A percentile compares a stretch with the other conserved stretches of the same genome.
Evolutionary conservation across 2,329 filamentous ascomycete genomes (phyloP).

Genomic region (Trichoderma breve): DNA sequence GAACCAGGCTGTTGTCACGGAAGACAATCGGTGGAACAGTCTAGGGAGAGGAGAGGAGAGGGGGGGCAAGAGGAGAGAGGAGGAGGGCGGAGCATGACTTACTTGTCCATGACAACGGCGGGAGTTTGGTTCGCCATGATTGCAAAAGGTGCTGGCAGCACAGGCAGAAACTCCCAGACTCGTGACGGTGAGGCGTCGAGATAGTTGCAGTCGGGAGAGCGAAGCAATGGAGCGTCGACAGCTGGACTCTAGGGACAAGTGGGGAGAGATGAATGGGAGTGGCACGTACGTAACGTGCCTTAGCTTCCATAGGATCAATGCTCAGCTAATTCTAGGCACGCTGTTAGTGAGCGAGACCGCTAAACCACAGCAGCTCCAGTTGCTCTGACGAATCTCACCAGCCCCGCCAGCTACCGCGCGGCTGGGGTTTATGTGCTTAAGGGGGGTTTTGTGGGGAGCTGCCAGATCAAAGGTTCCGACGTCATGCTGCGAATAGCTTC

Average conservation of each 20-base stretch:
- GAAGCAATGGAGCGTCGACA: slow-evolving; percentile 19
- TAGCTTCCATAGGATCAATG: too few relatives aligned
- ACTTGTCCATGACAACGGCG: slow-evolving; percentile 99
- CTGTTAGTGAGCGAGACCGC: slow-evolving; percentile 3
- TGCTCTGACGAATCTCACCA: slow-evolving; percentile 14
- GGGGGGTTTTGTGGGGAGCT: slow-evolving; percentile 10
- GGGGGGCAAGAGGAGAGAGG: slow-evolving; percentile 28
- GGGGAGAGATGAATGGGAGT: slow-evolving; percentile 17
- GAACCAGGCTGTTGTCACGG: not conserved
- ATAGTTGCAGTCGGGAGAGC: slow-evolving; percentile 17
- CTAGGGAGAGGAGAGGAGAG: slow-evolving; percentile 15
- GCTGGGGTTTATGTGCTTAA: slow-evolving; percentile 9
- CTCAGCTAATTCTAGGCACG: not conserved
- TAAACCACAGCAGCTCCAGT: slow-evolving; percentile 13
- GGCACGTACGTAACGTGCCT: slow-evolving; percentile 11
- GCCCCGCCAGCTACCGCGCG: slow-evolving; percentile 9
- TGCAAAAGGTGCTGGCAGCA: slow-evolving; percentile 27
- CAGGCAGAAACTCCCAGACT: slow-evolving; percentile 23
- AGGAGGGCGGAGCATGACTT: slow-evolving; percentile 43
- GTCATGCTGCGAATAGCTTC: slow-evolving; percentile 18
- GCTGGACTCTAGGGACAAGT: slow-evolving; percentile 20
- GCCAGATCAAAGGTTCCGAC: not conserved
- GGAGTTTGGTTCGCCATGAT: slow-evolving; percentile 96
- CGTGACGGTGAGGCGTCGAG: slow-evolving; percentile 18
- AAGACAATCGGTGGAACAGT: slow-evolving; percentile 21